Evolutionary conservation across 768 basidiomycete genomes (phyloP).

Genomic region (Panaeolus papilionaceus): DNA sequence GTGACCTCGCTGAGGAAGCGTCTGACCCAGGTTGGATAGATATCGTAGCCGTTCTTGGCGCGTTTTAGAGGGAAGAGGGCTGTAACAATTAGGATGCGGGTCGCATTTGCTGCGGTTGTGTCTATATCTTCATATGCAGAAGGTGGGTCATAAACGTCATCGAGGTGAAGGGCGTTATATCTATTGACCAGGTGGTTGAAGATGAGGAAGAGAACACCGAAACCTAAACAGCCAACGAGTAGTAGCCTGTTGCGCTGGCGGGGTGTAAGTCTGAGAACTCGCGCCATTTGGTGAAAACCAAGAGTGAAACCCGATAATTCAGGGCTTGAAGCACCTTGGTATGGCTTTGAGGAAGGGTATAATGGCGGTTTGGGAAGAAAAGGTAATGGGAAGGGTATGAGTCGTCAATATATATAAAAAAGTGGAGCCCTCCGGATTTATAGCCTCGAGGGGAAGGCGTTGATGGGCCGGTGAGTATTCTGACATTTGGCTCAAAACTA

Average conservation of each 20-base stretch:
- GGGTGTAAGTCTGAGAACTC: background rate
- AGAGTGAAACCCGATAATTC: background rate
- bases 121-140: background rate
- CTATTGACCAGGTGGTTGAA: background rate
- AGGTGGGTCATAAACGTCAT: constrained; percentile 14
- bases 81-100: constrained; percentile 56
- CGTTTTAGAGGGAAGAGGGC: constrained; percentile 58
- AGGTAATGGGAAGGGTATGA: background rate
- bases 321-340: background rate
- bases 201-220: background rate
- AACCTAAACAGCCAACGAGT: background rate
- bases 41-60: constrained; percentile 53
- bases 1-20: constrained; percentile 49
- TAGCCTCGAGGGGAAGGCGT: background rate
- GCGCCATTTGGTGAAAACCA: constrained; percentile 2
- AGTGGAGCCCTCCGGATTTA: background rate
- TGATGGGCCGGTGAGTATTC: background rate
- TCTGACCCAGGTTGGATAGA: constrained; percentile 51
- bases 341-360: background rate
- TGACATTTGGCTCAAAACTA: background rate
- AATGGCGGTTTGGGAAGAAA: background rate
- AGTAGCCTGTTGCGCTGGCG: background rate
- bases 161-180: constrained; percentile 13
- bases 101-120: background rate
- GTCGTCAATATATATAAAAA: background rate